phyloP scores from a whole-genome alignment of 371 early-diverging fungal species.

The Mucor racemosus region DNA sequence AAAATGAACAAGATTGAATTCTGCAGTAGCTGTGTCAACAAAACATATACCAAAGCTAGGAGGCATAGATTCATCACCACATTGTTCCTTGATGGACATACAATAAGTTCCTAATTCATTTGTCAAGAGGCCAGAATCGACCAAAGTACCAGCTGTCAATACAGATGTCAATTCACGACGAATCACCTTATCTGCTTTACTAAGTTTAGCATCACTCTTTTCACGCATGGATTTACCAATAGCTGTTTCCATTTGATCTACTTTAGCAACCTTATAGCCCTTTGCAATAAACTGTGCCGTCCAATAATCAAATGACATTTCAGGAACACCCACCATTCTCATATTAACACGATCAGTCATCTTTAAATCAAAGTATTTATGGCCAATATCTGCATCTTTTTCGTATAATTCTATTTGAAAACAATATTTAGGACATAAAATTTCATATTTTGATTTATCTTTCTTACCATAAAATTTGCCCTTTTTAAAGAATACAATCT shows the following conservation, averaged over 20 bases:
- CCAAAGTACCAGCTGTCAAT: constrained; percentile 95
- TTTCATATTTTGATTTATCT: constrained; percentile 22
- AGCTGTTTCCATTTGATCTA: constrained; percentile 98
- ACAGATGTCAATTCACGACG: constrained; percentile 94
- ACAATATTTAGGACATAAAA: no score
- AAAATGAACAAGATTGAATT: constrained; percentile 82
- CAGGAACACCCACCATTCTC: constrained; percentile 99
- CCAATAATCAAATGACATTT: constrained; percentile 95
- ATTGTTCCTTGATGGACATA: constrained; percentile 83
- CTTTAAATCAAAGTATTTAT: constrained; percentile 96
- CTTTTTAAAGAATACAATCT: constrained; percentile 98
- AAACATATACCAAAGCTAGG: constrained; percentile 83
- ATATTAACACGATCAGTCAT: constrained; percentile 98
- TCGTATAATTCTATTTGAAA: constrained; percentile 85
- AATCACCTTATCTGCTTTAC: constrained; percentile 87
- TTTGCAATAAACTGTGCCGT: constrained; percentile 95
- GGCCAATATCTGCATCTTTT: constrained; percentile 99
- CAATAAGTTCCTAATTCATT: constrained; percentile 92
- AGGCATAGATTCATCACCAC: constrained; percentile 32
- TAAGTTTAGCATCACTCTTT: constrained; percentile 43
- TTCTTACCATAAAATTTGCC: constrained; percentile 92
- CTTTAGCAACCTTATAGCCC: constrained; percentile 97
- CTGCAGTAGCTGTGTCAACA: constrained; percentile 95
- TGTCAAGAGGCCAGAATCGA: constrained; percentile 87
- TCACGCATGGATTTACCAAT: constrained; percentile 97